Evolutionary conservation across 345 rosid genomes (phyloP).

Genomic region (Luvunga scandens): DNA sequence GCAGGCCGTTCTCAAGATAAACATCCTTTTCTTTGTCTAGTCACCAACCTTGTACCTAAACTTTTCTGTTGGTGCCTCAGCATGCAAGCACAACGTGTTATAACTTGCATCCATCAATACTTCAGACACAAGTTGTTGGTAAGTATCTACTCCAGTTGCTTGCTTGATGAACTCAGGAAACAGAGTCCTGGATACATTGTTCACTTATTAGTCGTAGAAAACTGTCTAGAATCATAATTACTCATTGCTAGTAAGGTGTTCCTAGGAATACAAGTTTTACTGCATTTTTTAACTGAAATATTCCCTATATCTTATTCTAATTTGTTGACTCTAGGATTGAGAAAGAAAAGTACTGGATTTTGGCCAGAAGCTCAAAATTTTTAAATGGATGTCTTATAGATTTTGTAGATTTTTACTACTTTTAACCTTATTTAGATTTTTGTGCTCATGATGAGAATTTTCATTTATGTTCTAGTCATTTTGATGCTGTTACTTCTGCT

Average conservation of each 20-base stretch:
- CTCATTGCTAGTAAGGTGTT: not conserved
- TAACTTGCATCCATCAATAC: constrained; percentile 43
- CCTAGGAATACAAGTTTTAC: not conserved
- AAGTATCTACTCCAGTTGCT: constrained; percentile 19
- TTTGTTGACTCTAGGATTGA: not conserved
- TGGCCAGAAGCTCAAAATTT: not conserved
- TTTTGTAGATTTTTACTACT: not conserved
- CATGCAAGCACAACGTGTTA: constrained; percentile 32
- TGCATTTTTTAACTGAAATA: not conserved
- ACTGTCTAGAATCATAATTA: not conserved
- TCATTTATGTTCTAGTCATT: not conserved
- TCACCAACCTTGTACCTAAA: constrained; percentile 49
- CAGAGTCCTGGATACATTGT: not conserved
- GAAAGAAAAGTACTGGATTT: not conserved
- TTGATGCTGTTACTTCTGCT: not conserved
- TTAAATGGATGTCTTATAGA: not conserved
- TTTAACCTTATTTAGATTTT: not conserved
- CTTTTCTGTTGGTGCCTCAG: constrained; percentile 61
- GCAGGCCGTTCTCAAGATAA: constrained; percentile 28
- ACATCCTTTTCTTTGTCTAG: constrained; percentile 34
- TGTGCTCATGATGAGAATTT: not conserved
- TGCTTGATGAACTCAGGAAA: constrained; percentile 2
- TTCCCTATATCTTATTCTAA: not conserved
- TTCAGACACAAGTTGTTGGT: constrained; percentile 86
- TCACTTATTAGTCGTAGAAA: not conserved